Evolutionary conservation across 345 rosid genomes (phyloP), one percentile per base, ranked within the genome.

Genomic region (Citrus inodora): DNA sequence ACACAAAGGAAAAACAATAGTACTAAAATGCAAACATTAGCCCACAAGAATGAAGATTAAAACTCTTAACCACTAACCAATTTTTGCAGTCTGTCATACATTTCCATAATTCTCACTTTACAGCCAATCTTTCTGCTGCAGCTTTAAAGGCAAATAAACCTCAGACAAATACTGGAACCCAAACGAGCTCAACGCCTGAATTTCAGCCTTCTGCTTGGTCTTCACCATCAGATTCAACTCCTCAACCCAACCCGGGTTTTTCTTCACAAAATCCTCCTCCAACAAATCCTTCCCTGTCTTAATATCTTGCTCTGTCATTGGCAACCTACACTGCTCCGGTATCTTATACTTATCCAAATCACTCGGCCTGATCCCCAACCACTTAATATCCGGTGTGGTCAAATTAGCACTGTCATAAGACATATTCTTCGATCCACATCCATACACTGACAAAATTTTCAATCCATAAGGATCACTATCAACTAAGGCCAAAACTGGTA

Each of bases 361-460:
- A 77, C 97, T 91, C 0, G 98, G 99, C 87, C 99, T 86, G 33
- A 93, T 85, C 75, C 99, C 99, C 73, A 96, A 75, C 98, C 99
- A 96, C 83, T 96, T 96, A 0, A 96, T 96, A 85, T 96, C 98
- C 0, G 97, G 98, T 2, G 98, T 96, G 11, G 99, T 96, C 93
- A 96, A 81, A 67, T 96, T 96, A 0, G 92, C 97, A 75, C 97
- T 96, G 60, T 96, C 99, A 28, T 94, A 96, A 0, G 99, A 96
- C 99, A 96, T 96, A 64, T 96, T 96, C 92, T 96, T 96, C 11
- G 99, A 96, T 9, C 99, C 99, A 71, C 99, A 96, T 1, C 98
- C 98, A 33, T 94, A 96, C 11, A 96, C 98, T 0, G 99, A 95
- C 78, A 95, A 77, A 70, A 95, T 91, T 88, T 96, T 96, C 79